These are phyloP conservation scores for Coemansia sp. DNA, from an alignment of 192 early-diverging fungal species.

Conservation along the genomic window DNA sequence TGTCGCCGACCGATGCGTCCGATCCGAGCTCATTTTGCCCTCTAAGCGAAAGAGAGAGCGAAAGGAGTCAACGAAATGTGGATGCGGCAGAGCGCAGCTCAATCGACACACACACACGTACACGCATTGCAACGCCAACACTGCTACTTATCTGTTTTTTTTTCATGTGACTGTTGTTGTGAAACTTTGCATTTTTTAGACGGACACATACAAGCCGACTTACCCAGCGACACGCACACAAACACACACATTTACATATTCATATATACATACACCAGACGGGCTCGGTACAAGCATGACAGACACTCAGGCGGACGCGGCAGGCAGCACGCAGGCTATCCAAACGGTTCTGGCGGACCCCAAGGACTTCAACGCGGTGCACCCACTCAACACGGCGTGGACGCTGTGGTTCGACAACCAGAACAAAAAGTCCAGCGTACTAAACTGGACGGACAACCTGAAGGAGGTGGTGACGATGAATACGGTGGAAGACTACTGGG, in stretches of 20 bases:
- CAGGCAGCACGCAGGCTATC: constrained; percentile 10
- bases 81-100: too few relatives aligned
- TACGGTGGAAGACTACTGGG: constrained; percentile 98
- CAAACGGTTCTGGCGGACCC: constrained; percentile 60
- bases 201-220: too few relatives aligned
- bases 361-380: constrained; percentile 77
- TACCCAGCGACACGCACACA: too few relatives aligned
- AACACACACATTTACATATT: not conserved
- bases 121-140: too few relatives aligned
- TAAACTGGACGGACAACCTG: constrained; percentile 79
- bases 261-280: not conserved
- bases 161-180: not conserved
- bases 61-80: too few relatives aligned
- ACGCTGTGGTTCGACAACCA: constrained; percentile 94
- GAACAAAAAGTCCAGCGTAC: constrained; percentile 66
- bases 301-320: constrained; percentile 16
- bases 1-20: too few relatives aligned
- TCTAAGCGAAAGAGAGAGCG: too few relatives aligned
- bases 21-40: too few relatives aligned
- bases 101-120: too few relatives aligned
- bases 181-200: too few relatives aligned
- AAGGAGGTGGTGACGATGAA: constrained; percentile 89
- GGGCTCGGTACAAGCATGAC: constrained; percentile 15
- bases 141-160: too few relatives aligned
- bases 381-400: constrained; percentile 85